Evolutionary conservation across 768 basidiomycete genomes (phyloP).

Genomic region (Tylopilus plumbeoviolaceoides): DNA sequence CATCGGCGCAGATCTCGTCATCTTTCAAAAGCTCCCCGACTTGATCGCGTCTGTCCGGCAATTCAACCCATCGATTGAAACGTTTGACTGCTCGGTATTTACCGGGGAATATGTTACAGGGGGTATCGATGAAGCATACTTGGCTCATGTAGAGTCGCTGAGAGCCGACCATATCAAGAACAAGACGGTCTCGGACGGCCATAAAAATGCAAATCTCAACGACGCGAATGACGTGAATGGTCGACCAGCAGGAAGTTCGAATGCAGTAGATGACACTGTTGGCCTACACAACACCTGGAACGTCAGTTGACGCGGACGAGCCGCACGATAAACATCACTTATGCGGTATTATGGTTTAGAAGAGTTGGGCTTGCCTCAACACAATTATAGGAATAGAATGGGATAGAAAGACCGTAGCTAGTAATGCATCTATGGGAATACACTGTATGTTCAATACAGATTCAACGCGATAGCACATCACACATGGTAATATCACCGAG

Average conservation of each 20-base stretch:
- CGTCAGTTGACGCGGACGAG: conserved; percentile 28
- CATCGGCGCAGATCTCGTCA: conserved; percentile 93
- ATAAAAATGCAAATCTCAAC: conserved; percentile 35
- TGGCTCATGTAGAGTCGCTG: conserved; percentile 66
- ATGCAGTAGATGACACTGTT: conserved; percentile 64
- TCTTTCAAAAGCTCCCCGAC: conserved; percentile 91
- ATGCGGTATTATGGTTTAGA: conserved; percentile 2
- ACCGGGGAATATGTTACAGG: conserved; percentile 97
- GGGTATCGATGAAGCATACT: conserved; percentile 80
- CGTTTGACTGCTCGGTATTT: conserved; percentile 97
- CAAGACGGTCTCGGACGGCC: conserved; percentile 36
- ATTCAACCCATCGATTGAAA: conserved; percentile 69
- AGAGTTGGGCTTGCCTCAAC: background rate
- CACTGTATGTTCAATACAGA: conserved; percentile 1
- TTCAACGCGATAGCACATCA: background rate
- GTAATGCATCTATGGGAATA: conserved; percentile 11
- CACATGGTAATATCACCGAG: conserved; percentile 14
- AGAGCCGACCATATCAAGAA: conserved; percentile 80
- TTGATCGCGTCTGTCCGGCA: conserved; percentile 81
- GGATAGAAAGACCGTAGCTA: conserved; percentile 1
- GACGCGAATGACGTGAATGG: conserved; percentile 21
- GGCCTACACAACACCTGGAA: conserved; percentile 77
- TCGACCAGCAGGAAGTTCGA: conserved; percentile 28
- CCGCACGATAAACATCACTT: background rate
- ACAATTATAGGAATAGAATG: conserved; percentile 10